Evolutionary conservation across 2,329 filamentous ascomycete species (phyloP).

Genomic region (Raffaelea albimanens): DNA sequence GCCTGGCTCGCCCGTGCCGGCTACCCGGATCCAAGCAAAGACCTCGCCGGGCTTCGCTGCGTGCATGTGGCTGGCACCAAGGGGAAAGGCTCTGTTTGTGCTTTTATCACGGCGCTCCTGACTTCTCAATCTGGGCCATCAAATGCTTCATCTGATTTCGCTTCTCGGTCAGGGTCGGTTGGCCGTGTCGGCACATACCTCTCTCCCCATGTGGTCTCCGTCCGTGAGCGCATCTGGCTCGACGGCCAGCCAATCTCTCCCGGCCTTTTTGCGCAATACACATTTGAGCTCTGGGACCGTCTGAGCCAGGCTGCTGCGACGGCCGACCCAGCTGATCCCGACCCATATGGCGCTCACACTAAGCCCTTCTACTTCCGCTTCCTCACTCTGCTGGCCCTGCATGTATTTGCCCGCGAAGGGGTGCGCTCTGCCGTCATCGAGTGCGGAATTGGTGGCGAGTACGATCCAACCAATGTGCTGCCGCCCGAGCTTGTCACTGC

Average conservation of each 20-base stretch:
- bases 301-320: slow-evolving; percentile 29
- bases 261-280: slow-evolving; percentile 62
- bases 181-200: slow-evolving; percentile 65
- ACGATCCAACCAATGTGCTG: slow-evolving; percentile 70
- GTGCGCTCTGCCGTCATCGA: slow-evolving; percentile 77
- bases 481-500: slow-evolving; percentile 16
- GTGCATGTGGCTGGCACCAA: slow-evolving; percentile 92
- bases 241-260: slow-evolving; percentile 62
- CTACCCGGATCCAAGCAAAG: slow-evolving; percentile 42
- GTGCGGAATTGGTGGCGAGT: slow-evolving; percentile 74
- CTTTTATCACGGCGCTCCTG: slow-evolving; percentile 73
- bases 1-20: slow-evolving; percentile 69
- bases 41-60: slow-evolving; percentile 34
- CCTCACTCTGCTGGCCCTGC: slow-evolving; percentile 79
- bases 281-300: slow-evolving; percentile 75
- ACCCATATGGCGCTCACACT: slow-evolving; percentile 43
- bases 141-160: not conserved
- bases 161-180: slow-evolving; percentile 5
- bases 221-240: slow-evolving; percentile 77
- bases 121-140: slow-evolving; percentile 6
- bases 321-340: slow-evolving; percentile 28
- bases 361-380: slow-evolving; percentile 93
- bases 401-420: slow-evolving; percentile 67
- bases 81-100: slow-evolving; percentile 83
- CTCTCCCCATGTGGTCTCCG: slow-evolving; percentile 74